Conservation (phyloP, 2,329 filamentous ascomycete genomes). For the Talaromyces sp. region DNA sequence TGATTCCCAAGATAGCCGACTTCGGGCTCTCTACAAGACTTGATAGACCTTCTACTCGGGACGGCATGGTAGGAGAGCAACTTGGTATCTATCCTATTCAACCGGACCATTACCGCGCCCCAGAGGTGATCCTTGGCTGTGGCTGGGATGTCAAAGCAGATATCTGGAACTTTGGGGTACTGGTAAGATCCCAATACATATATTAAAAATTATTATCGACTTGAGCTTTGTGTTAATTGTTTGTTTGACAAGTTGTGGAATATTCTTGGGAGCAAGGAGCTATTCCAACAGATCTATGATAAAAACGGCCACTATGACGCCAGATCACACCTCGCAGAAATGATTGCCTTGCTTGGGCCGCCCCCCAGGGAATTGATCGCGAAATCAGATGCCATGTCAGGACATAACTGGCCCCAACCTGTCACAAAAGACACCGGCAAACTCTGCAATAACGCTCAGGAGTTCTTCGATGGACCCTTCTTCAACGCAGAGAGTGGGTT, state of each 20-base stretch:
- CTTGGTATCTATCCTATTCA: constrained; percentile 30
- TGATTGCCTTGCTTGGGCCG: constrained; percentile 23
- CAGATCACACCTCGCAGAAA: constrained; percentile 23
- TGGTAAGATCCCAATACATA: constrained; percentile 21
- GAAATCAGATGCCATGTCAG: constrained; percentile 39
- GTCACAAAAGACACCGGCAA: neutral
- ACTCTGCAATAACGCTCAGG: constrained; percentile 20
- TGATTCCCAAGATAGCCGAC: constrained; percentile 36
- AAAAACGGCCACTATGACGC: constrained; percentile 20
- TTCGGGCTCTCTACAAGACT: constrained; percentile 33
- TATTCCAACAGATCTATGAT: constrained; percentile 24
- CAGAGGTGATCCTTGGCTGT: constrained; percentile 29
- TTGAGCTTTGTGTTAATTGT: neutral
- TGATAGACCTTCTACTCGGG: constrained; percentile 32
- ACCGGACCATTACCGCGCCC: constrained; percentile 31
- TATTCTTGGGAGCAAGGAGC: constrained; percentile 23
- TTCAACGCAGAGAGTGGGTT: constrained; percentile 10
- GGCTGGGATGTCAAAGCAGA: constrained; percentile 30
- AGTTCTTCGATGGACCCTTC: constrained; percentile 19
- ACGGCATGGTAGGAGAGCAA: constrained; percentile 29
- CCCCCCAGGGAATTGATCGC: constrained; percentile 20
- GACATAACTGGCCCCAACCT: constrained; percentile 41
- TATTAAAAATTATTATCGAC: neutral
- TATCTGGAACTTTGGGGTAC: constrained; percentile 32
- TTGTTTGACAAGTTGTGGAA: constrained; percentile 20